Evolutionary conservation across 2,329 filamentous ascomycete species (phyloP).

Genomic region (Beauveria bassiana): DNA sequence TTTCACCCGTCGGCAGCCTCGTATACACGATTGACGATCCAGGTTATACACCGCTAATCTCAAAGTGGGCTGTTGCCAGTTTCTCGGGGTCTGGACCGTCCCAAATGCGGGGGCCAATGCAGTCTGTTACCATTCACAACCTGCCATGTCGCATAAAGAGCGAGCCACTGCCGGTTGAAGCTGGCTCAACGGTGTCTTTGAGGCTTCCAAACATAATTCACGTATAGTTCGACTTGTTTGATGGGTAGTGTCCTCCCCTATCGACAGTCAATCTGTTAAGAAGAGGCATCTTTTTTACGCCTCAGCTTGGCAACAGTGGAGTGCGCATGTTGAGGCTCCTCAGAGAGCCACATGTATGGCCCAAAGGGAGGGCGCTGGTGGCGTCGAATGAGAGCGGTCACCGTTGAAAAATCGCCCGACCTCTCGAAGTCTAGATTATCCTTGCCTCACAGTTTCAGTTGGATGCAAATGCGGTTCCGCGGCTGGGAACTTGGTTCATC

Average conservation of each 20-base stretch:
- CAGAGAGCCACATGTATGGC: not conserved
- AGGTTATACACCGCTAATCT: constrained; percentile 8
- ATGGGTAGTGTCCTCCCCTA: not conserved
- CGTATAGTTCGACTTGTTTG: too few species aligned
- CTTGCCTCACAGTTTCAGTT: not conserved
- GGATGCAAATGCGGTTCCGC: not conserved
- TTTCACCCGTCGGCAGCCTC: not conserved
- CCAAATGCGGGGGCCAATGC: constrained; percentile 1
- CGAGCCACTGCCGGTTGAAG: not conserved
- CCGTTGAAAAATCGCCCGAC: not conserved
- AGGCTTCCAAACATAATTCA: not conserved
- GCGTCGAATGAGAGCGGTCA: not conserved
- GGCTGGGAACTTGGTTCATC: not conserved
- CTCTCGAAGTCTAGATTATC: not conserved
- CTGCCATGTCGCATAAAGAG: not conserved
- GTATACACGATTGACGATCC: not conserved
- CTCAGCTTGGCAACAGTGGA: constrained; percentile 3
- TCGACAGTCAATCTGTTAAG: not conserved
- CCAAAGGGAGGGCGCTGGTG: not conserved
- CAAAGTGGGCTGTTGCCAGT: constrained; percentile 9
- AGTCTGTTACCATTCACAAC: constrained; percentile 3
- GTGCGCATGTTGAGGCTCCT: not conserved
- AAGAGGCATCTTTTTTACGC: not conserved
- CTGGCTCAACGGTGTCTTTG: not conserved
- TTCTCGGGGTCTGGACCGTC: constrained; percentile 4